These are phyloP conservation scores for Lyophyllum shimeji DNA, from an alignment of 768 basidiomycete genomes.

Conservation along the genomic window DNA sequence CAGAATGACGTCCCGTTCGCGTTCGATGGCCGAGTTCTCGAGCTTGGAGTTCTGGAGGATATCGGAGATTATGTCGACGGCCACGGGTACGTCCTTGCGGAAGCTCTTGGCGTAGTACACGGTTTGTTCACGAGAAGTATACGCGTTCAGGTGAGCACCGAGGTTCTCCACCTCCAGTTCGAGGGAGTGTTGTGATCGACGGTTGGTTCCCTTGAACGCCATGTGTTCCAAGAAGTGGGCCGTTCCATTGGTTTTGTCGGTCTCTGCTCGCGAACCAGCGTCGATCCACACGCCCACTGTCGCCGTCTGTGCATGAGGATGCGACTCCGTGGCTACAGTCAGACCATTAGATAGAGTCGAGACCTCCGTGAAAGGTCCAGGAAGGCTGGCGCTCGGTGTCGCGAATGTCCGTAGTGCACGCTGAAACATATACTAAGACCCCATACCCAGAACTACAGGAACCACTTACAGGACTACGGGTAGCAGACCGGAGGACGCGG, in stretches of 20 bases:
- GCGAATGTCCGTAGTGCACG: constrained; percentile 62
- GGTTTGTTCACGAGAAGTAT: constrained; percentile 98
- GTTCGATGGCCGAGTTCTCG: constrained; percentile 82
- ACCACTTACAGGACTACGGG: constrained; percentile 18
- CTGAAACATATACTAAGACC: constrained; percentile 3
- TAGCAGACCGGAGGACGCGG: constrained; percentile 25
- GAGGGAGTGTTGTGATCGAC: constrained; percentile 83
- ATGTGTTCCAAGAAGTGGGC: constrained; percentile 99
- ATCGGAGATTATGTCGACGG: constrained; percentile 97
- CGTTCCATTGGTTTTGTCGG: constrained; percentile 90
- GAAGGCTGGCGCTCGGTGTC: constrained; percentile 57
- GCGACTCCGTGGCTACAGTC: constrained; percentile 90
- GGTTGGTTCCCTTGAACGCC: constrained; percentile 96
- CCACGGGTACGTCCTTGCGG: constrained; percentile 86
- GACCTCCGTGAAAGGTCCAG: constrained; percentile 81
- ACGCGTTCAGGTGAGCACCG: constrained; percentile 96
- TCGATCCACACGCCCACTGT: constrained; percentile 99
- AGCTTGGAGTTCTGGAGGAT: constrained; percentile 97
- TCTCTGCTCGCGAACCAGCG: constrained; percentile 96
- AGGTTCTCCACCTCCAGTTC: constrained; percentile 98
- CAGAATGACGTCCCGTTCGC: constrained; percentile 94
- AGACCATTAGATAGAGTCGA: constrained; percentile 94
- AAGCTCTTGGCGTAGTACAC: constrained; percentile 99
- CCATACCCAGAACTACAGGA: too few species aligned
- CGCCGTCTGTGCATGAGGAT: constrained; percentile 89